Evolutionary conservation across 1,284 basidiomycete genomes (phyloP).

Genomic region (Rhodotorula sp.): DNA sequence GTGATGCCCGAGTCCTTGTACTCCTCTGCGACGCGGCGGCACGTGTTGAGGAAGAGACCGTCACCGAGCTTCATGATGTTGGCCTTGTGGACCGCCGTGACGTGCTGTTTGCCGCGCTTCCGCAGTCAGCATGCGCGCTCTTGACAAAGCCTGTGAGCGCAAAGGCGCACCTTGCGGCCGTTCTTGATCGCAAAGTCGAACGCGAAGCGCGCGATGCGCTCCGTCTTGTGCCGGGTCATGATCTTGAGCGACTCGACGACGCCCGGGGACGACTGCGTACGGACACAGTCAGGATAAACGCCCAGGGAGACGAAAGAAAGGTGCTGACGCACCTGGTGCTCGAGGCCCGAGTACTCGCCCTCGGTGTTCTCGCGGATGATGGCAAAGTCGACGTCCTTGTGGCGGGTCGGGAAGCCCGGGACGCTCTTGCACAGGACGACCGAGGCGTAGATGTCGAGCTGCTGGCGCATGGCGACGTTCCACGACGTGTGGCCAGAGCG

Average conservation of each 20-base stretch:
- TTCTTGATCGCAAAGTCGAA: slow-evolving; percentile 99
- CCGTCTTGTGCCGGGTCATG: slow-evolving; percentile 90
- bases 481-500: slow-evolving; percentile 96
- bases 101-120: slow-evolving; percentile 66
- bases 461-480: slow-evolving; percentile 99
- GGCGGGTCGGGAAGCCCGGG: slow-evolving; percentile 94
- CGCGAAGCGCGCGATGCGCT: slow-evolving; percentile 95
- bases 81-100: slow-evolving; percentile 99
- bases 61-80: slow-evolving; percentile 99
- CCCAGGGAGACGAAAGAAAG: not conserved
- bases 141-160: not conserved
- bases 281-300: not conserved
- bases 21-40: slow-evolving; percentile 88
- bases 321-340: slow-evolving; percentile 63
- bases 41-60: slow-evolving; percentile 98
- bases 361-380: slow-evolving; percentile 99
- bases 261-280: slow-evolving; percentile 79
- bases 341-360: slow-evolving; percentile 98
- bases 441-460: slow-evolving; percentile 98
- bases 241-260: slow-evolving; percentile 99
- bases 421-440: slow-evolving; percentile 98
- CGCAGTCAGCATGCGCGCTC: not conserved
- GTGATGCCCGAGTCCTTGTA: slow-evolving; percentile 92
- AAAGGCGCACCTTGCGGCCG: slow-evolving; percentile 74
- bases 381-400: slow-evolving; percentile 95